Evolutionary conservation across 2,329 filamentous ascomycete genomes (phyloP).

Genomic region (Aciculosporium take): DNA sequence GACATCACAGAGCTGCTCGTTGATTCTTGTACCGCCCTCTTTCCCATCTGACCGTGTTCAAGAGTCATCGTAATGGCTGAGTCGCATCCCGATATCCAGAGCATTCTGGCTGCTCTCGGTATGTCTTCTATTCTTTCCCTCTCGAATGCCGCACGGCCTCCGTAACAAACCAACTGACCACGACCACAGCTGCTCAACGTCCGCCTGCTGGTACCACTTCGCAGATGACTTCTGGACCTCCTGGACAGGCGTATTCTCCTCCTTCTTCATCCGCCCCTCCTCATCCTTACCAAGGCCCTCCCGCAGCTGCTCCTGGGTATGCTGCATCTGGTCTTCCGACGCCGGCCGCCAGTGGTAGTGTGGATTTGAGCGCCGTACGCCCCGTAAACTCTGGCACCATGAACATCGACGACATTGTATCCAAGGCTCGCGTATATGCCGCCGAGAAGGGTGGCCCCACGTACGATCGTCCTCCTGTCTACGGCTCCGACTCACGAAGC

Average conservation of each 20-base stretch:
- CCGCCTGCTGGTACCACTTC: conserved; percentile 26
- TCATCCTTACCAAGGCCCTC: conserved; percentile 23
- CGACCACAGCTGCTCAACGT: conserved; percentile 28
- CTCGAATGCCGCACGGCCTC: neutral
- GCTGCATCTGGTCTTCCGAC: conserved; percentile 39
- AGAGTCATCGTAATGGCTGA: conserved; percentile 21
- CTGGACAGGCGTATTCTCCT: conserved; percentile 24
- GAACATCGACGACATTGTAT: conserved; percentile 71
- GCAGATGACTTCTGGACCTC: conserved; percentile 26
- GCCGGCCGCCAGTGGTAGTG: conserved; percentile 57
- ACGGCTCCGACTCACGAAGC: conserved; percentile 22
- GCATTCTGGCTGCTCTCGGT: conserved; percentile 35
- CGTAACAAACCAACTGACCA: neutral
- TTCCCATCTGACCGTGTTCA: neutral
- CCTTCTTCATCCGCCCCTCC: conserved; percentile 22
- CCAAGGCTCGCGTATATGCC: conserved; percentile 70
- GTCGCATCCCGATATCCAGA: conserved; percentile 27
- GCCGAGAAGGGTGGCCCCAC: conserved; percentile 59
- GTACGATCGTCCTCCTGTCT: conserved; percentile 42
- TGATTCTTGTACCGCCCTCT: neutral
- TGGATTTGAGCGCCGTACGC: conserved; percentile 69
- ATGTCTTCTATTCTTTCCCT: conserved; percentile 12
- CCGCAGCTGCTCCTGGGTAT: conserved; percentile 20
- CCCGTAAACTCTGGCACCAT: conserved; percentile 69
- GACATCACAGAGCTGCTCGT: neutral